phyloP scores from a whole-genome alignment of 805 yeast genomes.

The Wickerhamomyces chambardii region DNA sequence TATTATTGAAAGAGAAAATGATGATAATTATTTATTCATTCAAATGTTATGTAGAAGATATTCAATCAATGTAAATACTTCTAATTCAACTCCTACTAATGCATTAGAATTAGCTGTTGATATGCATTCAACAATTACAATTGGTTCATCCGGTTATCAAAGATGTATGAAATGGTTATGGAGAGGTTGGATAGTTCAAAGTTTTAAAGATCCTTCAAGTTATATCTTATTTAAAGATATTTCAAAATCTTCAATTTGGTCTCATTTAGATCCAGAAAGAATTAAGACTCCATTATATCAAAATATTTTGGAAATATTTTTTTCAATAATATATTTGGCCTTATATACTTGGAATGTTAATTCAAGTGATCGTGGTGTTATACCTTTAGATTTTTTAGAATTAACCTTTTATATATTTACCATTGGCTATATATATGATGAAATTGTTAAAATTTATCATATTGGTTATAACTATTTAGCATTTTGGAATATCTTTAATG shows the following conservation, averaged over 20 bases:
- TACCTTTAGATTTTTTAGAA: conserved; percentile 39
- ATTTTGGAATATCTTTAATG: conserved; percentile 77
- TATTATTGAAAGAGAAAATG: conserved; percentile 51
- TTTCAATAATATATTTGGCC: conserved; percentile 53
- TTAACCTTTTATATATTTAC: conserved; percentile 55
- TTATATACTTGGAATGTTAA: conserved; percentile 61
- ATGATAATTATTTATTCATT: conserved; percentile 53
- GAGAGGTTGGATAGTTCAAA: conserved; percentile 89
- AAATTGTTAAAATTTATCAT: conserved; percentile 60
- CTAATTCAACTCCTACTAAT: conserved; percentile 54
- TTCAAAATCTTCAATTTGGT: conserved; percentile 38
- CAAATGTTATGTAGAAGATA: conserved; percentile 74
- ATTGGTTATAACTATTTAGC: conserved; percentile 67
- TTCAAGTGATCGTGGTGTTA: conserved; percentile 30
- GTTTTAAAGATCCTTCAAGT: conserved; percentile 56
- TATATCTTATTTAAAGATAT: conserved; percentile 59
- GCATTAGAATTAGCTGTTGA: conserved; percentile 85
- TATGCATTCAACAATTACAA: conserved; percentile 68
- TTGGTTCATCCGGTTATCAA: conserved; percentile 77
- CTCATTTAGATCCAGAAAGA: conserved; percentile 77
- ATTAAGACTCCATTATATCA: conserved; percentile 83
- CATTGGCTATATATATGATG: conserved; percentile 58
- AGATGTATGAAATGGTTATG: conserved; percentile 84
- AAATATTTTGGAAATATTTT: conserved; percentile 57
- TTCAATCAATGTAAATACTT: conserved; percentile 52